phyloP scores from a whole-genome alignment of 2,329 filamentous ascomycete species.

The Amylocarpus encephaloides region DNA sequence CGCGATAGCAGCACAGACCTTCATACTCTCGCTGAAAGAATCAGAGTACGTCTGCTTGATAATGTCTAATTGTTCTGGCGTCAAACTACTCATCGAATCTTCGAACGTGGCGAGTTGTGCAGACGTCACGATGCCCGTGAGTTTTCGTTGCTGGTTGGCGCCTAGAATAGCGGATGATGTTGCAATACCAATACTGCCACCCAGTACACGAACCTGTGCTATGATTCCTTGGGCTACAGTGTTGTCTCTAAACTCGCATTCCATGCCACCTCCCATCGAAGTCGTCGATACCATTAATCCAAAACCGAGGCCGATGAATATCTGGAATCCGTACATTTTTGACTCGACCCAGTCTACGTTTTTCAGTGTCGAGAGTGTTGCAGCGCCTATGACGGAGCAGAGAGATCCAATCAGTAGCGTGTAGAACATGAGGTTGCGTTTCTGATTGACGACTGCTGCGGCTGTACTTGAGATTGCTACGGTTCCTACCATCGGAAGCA shows the following conservation, averaged over 20 bases:
- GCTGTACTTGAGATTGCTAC: conserved; percentile 52
- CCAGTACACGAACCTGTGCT: conserved; percentile 53
- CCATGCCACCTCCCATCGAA: conserved; percentile 47
- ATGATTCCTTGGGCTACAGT: conserved; percentile 53
- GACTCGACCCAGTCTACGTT: conserved; percentile 7
- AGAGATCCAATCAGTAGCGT: conserved; percentile 44
- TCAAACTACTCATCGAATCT: conserved; percentile 3
- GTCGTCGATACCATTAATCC: conserved; percentile 37
- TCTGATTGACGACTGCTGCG: conserved; percentile 47
- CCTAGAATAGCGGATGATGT: conserved; percentile 51
- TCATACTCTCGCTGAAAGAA: conserved; percentile 21
- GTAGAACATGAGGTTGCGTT: conserved; percentile 46
- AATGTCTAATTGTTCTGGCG: conserved; percentile 9
- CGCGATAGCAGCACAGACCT: conserved; percentile 18
- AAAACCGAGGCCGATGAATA: conserved; percentile 52
- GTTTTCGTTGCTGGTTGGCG: conserved; percentile 6
- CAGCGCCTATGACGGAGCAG: conserved; percentile 47
- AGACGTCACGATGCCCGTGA: conserved; percentile 9
- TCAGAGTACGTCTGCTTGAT: conserved; percentile 19
- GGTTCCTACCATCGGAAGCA: conserved; percentile 51
- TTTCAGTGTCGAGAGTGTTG: conserved; percentile 39
- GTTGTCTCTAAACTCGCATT: conserved; percentile 36
- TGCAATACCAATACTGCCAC: conserved; percentile 52
- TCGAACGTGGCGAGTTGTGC: conserved; percentile 11
- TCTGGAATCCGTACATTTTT: conserved; percentile 44